Base-by-base conservation (phyloP, 148 eudicot genomes). In the Vaccinium corymbosum region DNA sequence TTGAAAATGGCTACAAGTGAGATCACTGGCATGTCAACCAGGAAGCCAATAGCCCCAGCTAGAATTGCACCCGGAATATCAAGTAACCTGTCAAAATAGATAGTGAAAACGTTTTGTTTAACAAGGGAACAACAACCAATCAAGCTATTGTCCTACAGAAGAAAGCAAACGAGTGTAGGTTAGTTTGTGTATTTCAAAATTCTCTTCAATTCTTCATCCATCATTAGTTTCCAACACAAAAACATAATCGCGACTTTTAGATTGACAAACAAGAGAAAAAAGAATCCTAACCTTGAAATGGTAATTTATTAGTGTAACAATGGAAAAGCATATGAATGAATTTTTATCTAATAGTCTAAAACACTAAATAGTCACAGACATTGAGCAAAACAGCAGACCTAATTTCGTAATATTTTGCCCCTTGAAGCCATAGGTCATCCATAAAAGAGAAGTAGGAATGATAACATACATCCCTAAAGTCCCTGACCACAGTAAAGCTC, bases 361-460 rank as follows among this genome's bases (percentile, higher is more conserved):
- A 66, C 42, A 76, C 57, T 8, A 38, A 19, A 62, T 20, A 72
- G 38, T 29, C 35, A 51, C 29, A 62, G 76, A 13, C 16, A 16
- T 38, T 22, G 46, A 53, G 73, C 76, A 62, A 19, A 80, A 73
- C 76, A 68, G 61, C 85, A 12, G 5, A 83, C 82, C 86, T 85
- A 48, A 83, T 93, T 76, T 96, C 99, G 86, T 89, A 92, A 83
- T 89, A 89, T 84, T 91, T 93, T 72, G 88, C 94, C 80, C 87
- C 91, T 72, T 88, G 92, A 80, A 15, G 35, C 71, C 89, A 87
- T 29, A 94, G 82, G 50, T 94, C 99, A 88, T 89, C 91, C 97
- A 93, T 93, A 57, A 88, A 70, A 22, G 99, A 93, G 76, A 96
- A 93, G 90, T 94, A 96, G 1, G 99, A 96, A 86, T 90, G 85